These are phyloP conservation scores for Solanum sitiens DNA, from an alignment of 257 asterid genomes.

Conservation along the genomic window DNA sequence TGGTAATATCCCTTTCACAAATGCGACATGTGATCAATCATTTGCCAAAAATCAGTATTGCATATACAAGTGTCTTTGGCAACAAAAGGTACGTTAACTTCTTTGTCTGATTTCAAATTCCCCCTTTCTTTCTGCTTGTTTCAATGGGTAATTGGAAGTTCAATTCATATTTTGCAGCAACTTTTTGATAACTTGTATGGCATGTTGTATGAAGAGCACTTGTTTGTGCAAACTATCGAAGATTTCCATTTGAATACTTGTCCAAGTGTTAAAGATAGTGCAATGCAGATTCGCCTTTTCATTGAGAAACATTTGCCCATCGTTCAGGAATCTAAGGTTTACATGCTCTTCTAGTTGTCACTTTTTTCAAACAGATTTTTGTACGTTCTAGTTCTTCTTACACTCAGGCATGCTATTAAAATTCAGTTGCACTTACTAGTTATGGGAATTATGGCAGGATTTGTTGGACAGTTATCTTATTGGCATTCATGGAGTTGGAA, in stretches of 20 bases:
- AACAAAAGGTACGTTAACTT: constrained; percentile 55
- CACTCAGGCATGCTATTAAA: neutral
- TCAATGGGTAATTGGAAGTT: neutral
- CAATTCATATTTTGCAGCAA: constrained; percentile 48
- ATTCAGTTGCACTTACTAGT: neutral
- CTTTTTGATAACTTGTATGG: constrained; percentile 57
- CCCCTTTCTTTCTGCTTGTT: neutral
- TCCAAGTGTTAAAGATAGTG: constrained; percentile 36
- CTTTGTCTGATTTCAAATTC: neutral
- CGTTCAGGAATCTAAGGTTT: constrained; percentile 69
- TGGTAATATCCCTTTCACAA: constrained; percentile 13
- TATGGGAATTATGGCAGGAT: constrained; percentile 32
- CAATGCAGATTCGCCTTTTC: constrained; percentile 31
- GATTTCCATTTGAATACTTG: constrained; percentile 57
- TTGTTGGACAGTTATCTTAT: constrained; percentile 60
- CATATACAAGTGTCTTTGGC: constrained; percentile 73
- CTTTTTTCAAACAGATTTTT: neutral
- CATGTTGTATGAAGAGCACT: constrained; percentile 46
- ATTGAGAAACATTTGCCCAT: constrained; percentile 39
- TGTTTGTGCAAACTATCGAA: constrained; percentile 48
- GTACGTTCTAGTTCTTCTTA: neutral
- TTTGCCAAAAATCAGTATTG: constrained; percentile 35
- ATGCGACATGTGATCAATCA: constrained; percentile 2
- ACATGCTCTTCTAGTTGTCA: neutral
- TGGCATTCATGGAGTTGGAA: constrained; percentile 34